phyloP scores from a whole-genome alignment of 1,284 basidiomycete genomes.

The Ganoderma lingzhi region DNA sequence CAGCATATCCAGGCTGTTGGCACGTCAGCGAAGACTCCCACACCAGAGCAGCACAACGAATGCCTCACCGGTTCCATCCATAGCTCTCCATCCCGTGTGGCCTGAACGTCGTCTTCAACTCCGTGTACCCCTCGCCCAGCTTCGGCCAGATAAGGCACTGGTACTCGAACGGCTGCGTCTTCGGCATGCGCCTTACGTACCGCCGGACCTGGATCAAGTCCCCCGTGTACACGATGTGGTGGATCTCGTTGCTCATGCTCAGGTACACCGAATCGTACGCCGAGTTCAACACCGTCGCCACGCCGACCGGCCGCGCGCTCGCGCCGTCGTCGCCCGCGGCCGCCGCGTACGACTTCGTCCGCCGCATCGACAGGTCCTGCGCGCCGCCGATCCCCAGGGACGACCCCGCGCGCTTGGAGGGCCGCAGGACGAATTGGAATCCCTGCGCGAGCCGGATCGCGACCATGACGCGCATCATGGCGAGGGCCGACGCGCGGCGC shows the following conservation, averaged over 20 bases:
- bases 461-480: constrained; percentile 94
- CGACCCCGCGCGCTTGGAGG: constrained; percentile 36
- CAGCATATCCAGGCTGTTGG: constrained; percentile 76
- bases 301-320: constrained; percentile 66
- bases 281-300: constrained; percentile 74
- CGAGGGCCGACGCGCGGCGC: constrained; percentile 77
- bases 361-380: constrained; percentile 44
- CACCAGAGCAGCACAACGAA: not conserved
- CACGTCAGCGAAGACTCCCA: not conserved
- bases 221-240: constrained; percentile 88
- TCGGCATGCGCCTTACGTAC: constrained; percentile 82
- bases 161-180: constrained; percentile 75
- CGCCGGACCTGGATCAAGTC: constrained; percentile 90
- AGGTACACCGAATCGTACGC: constrained; percentile 86
- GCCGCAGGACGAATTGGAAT: constrained; percentile 90
- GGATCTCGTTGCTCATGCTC: constrained; percentile 95
- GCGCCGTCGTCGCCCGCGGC: constrained; percentile 61
- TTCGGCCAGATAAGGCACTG: constrained; percentile 95
- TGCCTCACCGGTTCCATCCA: constrained; percentile 77
- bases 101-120: constrained; percentile 78
- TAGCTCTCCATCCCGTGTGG: constrained; percentile 84
- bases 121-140: constrained; percentile 86
- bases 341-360: constrained; percentile 60
- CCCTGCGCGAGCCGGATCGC: constrained; percentile 93
- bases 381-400: constrained; percentile 20